Base-by-base conservation (phyloP, 2,329 filamentous ascomycete genomes). In the Calycina marina region DNA sequence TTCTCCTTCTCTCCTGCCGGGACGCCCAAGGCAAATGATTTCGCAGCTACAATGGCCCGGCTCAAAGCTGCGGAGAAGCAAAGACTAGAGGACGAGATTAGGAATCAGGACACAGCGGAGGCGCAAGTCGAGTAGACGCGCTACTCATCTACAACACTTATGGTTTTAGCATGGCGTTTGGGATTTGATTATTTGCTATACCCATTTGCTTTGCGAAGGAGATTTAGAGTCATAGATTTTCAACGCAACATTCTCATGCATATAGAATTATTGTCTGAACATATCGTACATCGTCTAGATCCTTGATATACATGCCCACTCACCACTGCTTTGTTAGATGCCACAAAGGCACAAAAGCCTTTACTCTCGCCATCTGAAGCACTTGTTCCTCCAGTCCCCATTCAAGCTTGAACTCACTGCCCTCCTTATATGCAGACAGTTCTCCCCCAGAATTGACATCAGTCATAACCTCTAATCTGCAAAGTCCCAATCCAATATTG, bases 391-490 rank as follows among this genome's bases (percentile, higher is more conserved):
- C 61, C 12, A 49, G 52, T 3, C 55, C 59, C 47, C 60, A 63
- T 12, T 63, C 59, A 41, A 69, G 50, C 8, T 59, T 53, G 47
- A 72, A 71, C 33, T 59, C 53, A 28, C 54, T 53, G 10, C 48
- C 60, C 27, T 61, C 62, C 15, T 61, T 60, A 24, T 57, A 55
- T 4, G 43, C 55, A 58, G 61, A 63, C 65, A 18, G 73, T 35
- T 71, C 70, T 4, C 74, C 79, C 2, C 78, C 79, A 33, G 90
- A 59, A 18, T 63, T 62, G 29, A 90, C 60, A 50, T 84, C 78
- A 4, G 83, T 93, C 86, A 94, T 94, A 51, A 77, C 76, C 59
- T 93, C 85, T 45, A 96, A 57, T 15, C 88, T 73, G 52, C 88
- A 94, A 43, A 94, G 58, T 2, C 76, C 88, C 32, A 98, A 62